Percentiles rank a stretch among this genome's conserved stretches.
Evolutionary conservation across 352 stramenopile genomes (phyloP).

Genomic region (Phytophthora fragariae): DNA sequence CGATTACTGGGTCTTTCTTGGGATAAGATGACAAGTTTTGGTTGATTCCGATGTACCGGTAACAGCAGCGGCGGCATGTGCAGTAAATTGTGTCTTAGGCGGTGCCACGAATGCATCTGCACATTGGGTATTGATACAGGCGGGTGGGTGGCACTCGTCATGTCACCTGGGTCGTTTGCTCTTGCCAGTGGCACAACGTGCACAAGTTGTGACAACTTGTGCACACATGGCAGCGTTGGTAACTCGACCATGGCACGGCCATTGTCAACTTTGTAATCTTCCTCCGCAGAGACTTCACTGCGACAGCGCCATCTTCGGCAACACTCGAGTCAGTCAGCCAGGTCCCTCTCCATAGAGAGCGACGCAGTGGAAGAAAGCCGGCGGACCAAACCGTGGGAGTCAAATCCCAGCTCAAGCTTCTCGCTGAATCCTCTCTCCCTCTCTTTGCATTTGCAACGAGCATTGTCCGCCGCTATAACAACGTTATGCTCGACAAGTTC

Average conservation of each 20-base stretch:
- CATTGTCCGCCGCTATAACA: neutral
- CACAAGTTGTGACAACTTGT: neutral
- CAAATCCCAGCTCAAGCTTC: neutral
- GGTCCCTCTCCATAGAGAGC: neutral
- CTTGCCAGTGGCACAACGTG: neutral
- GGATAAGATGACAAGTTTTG: neutral
- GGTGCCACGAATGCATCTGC: neutral
- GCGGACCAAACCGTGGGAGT: neutral
- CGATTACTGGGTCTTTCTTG: neutral
- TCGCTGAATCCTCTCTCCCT: slow-evolving; percentile 1
- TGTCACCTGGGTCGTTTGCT: too few relatives aligned
- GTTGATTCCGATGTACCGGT: neutral
- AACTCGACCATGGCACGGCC: neutral
- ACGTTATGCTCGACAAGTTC: neutral
- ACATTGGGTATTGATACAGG: neutral
- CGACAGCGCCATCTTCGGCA: neutral
- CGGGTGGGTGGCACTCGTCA: neutral
- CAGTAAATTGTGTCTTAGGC: neutral
- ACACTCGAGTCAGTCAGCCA: neutral
- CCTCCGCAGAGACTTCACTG: neutral
- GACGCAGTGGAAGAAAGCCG: neutral
- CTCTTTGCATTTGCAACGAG: neutral
- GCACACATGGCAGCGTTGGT: neutral
- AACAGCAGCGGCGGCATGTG: neutral
- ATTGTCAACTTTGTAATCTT: neutral